Conservation (phyloP, 164 flowering plant genomes). For the Echeveria elegans region DNA sequence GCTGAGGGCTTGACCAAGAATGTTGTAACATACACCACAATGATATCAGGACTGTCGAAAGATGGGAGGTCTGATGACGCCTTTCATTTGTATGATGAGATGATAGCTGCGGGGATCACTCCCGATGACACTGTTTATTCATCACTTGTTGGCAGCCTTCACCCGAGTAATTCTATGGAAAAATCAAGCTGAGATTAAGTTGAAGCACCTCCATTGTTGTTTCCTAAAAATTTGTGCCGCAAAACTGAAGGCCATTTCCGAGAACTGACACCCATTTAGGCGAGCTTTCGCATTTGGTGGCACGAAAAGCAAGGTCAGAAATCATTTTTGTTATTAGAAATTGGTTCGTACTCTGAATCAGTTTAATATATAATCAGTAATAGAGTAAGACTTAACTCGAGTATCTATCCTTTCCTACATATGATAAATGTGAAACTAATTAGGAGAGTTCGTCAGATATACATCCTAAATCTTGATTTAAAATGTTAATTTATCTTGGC, state of each 20-base stretch:
- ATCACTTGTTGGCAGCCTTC: slow-evolving; percentile 63
- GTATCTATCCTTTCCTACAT: background rate
- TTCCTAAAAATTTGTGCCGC: background rate
- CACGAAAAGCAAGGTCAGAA: background rate
- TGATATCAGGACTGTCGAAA: slow-evolving; percentile 64
- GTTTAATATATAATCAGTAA: background rate
- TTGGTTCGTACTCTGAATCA: background rate
- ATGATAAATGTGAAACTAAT: no score
- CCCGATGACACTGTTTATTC: slow-evolving; percentile 65
- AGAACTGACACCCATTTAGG: background rate
- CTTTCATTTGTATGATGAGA: slow-evolving; percentile 58
- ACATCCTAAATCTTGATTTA: background rate
- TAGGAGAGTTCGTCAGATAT: background rate
- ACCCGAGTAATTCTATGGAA: slow-evolving; percentile 14
- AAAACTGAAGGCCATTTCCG: background rate
- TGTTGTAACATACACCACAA: slow-evolving; percentile 42
- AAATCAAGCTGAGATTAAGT: background rate
- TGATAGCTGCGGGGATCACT: slow-evolving; percentile 44
- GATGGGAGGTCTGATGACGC: slow-evolving; percentile 57
- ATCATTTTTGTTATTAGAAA: background rate
- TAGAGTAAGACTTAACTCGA: background rate
- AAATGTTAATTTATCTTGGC: background rate
- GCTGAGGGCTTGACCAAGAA: slow-evolving; percentile 27
- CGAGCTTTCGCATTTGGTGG: background rate
- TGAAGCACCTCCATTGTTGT: background rate